Evolutionary conservation across 2,329 filamentous ascomycete genomes (phyloP).

Genomic region (Paraconiothyrium sp.): DNA sequence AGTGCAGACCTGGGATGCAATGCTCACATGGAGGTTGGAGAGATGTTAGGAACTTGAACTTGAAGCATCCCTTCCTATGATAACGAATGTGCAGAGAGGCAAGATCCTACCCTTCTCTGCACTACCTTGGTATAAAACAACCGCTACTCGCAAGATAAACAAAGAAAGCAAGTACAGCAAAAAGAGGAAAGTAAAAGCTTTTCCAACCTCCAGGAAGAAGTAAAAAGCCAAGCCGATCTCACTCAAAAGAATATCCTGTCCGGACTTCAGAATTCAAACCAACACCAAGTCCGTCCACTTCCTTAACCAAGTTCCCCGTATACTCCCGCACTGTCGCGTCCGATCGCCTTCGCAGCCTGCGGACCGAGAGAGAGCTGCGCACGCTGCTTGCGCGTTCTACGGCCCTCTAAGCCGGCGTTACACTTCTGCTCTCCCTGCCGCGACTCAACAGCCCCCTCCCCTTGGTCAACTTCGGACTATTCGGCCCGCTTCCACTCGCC

Average conservation of each 20-base stretch:
- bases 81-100: neutral
- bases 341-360: neutral
- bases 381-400: conserved; percentile 1
- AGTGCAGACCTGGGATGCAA: too few species aligned
- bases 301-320: neutral
- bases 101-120: neutral
- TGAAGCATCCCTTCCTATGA: neutral
- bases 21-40: neutral
- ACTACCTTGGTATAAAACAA: conserved; percentile 12
- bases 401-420: conserved; percentile 29
- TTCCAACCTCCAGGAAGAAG: neutral
- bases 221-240: neutral
- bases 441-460: conserved; percentile 55
- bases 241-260: neutral
- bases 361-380: neutral
- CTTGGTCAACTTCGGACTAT: conserved; percentile 51
- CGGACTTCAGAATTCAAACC: neutral
- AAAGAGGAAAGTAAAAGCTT: neutral
- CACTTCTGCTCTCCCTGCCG: conserved; percentile 45
- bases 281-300: neutral
- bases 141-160: conserved; percentile 2
- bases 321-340: neutral
- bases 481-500: conserved; percentile 22
- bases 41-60: neutral
- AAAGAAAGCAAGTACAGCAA: neutral